These are phyloP conservation scores for Hypoxylon intermedium DNA, from an alignment of 495 filamentous ascomycete species.

Conservation along the genomic window DNA sequence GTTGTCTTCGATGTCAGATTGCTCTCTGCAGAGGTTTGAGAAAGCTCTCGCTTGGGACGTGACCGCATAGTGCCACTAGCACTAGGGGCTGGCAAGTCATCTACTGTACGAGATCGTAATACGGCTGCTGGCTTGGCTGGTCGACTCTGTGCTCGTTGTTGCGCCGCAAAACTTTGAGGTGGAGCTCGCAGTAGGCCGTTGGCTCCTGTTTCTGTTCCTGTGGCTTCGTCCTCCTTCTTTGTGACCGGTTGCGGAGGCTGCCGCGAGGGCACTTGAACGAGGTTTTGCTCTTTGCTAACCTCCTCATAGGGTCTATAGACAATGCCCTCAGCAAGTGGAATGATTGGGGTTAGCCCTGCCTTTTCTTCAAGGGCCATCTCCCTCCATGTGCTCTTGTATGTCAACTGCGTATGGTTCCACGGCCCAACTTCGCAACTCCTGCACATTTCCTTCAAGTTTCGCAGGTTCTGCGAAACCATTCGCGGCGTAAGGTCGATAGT, in stretches of 20 bases:
- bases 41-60: slow-evolving; percentile 34
- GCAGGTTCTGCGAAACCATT: slow-evolving; percentile 43
- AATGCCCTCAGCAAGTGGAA: slow-evolving; percentile 71
- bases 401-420: slow-evolving; percentile 48
- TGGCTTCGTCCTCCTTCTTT: slow-evolving; percentile 36
- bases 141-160: slow-evolving; percentile 59
- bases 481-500: slow-evolving; percentile 34
- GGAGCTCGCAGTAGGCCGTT: slow-evolving; percentile 52
- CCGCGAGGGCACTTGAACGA: slow-evolving; percentile 37
- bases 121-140: slow-evolving; percentile 38
- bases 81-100: slow-evolving; percentile 34
- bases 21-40: slow-evolving; percentile 28
- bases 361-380: slow-evolving; percentile 76
- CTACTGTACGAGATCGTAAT: slow-evolving; percentile 32
- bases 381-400: slow-evolving; percentile 67
- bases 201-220: slow-evolving; percentile 44
- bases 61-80: slow-evolving; percentile 43
- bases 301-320: slow-evolving; percentile 69
- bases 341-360: slow-evolving; percentile 69
- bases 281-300: slow-evolving; percentile 40
- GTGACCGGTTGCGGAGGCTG: slow-evolving; percentile 23
- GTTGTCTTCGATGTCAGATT: slow-evolving; percentile 26
- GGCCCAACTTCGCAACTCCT: slow-evolving; percentile 58
- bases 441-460: slow-evolving; percentile 52
- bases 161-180: slow-evolving; percentile 65